Base-by-base conservation (phyloP, 2,329 filamentous ascomycete genomes). In the Cordyceps fumosorosea region DNA sequence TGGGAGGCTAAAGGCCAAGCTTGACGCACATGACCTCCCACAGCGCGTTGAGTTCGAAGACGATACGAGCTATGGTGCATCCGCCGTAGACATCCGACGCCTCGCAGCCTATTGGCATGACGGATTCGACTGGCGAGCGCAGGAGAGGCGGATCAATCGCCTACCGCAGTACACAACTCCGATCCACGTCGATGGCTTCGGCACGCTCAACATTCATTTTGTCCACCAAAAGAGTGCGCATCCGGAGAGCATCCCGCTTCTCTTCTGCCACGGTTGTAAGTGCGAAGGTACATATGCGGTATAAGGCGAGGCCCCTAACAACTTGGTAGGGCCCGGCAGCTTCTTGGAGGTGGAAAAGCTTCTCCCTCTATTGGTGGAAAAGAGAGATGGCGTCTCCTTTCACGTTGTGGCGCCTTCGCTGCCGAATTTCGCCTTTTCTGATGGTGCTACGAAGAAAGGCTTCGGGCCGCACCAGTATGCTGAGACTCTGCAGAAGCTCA, bases 321-420 rank as follows among this genome's bases (percentile, higher is more conserved):
- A 5, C 22, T 8, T 18, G 4, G n/a, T 32, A 74, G 73, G 85
- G 84, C 89, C 89, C 0, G 88, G 89, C 1, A 87, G 82, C 65
- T 90, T 89, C 69, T 70, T 88, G 53, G 88, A 91, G 73, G 85
- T 84, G 2, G 73, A 76, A 22, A 89, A 88, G 68, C 74, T 90
- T 52, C 75, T 91, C 7, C 78, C 77, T 1, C 73, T 78, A 0
- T 72, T 83, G 16, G 72, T 73, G 0, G 69, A 74, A 3, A 40
- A 74, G 68, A 14, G 66, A 20, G 32, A 72, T 66, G 56, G 74
- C 65, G 54, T 78, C 72, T 54, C 78, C 0, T 87, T 86, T 66
- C 78, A 86, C 63, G 74, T 85, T 12, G 79, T 87, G 0, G 82
- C 82, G 0, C 84, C 84, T 0, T 84, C 80, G 7, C 72, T 87